phyloP scores from a whole-genome alignment of 164 flowering plant species.

The Akebia trifoliata region DNA sequence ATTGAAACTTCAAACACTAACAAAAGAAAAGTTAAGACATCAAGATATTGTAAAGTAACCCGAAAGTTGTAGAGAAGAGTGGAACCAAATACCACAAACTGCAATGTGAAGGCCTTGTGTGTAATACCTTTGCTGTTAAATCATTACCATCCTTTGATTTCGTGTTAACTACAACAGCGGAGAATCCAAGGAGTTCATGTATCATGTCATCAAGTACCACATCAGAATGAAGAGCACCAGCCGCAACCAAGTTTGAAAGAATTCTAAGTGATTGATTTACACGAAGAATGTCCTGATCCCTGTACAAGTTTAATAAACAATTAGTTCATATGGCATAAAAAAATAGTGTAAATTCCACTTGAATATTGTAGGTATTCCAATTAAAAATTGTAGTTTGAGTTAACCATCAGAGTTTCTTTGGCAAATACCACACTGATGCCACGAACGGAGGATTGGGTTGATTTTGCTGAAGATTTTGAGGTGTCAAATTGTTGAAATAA shows the following conservation, averaged over 20 bases:
- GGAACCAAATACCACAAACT: neutral
- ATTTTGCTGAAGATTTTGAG: too few species aligned
- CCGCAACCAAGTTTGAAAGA: slow-evolving; percentile 71
- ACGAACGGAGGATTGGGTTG: too few species aligned
- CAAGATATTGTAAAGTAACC: neutral
- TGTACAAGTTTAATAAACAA: slow-evolving; percentile 28
- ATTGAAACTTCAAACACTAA: neutral
- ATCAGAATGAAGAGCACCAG: slow-evolving; percentile 52
- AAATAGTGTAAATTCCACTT: too few species aligned
- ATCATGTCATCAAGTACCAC: slow-evolving; percentile 54
- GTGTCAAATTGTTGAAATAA: too few species aligned
- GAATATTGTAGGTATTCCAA: too few species aligned
- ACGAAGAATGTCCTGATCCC: slow-evolving; percentile 51
- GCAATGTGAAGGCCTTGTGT: neutral
- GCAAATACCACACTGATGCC: too few species aligned
- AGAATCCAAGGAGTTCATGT: slow-evolving; percentile 50
- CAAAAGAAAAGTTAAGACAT: neutral
- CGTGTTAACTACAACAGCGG: slow-evolving; percentile 27
- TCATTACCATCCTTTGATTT: slow-evolving; percentile 43
- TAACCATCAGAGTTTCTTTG: too few species aligned
- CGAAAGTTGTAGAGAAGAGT: neutral
- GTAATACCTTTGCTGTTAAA: slow-evolving; percentile 58
- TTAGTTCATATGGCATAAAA: slow-evolving; percentile 7
- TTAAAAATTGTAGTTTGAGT: too few species aligned
- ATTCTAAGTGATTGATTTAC: slow-evolving; percentile 72